Evolutionary conservation across 352 stramenopile genomes (phyloP), one percentile per base, ranked within the genome.

Genomic region (Phytophthora hybrid): DNA sequence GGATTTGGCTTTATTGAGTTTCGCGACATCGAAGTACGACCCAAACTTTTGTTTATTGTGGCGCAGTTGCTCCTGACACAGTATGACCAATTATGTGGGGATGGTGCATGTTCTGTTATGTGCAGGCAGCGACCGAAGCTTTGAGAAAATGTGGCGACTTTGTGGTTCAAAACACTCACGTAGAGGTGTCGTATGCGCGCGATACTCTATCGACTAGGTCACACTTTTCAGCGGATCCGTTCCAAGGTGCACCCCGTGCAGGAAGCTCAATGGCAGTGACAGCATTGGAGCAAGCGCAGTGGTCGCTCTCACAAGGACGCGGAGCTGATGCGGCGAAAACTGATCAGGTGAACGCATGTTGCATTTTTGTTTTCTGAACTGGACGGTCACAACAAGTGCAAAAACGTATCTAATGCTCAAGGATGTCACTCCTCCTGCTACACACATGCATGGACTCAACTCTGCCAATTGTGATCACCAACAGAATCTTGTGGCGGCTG

Each of bases 1-100:
- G 87, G 90, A 14, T 95, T 96, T 66, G 88, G 78, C 0, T 96
- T 96, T 46, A 73, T 95, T 21, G 90, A 96, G 64, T 95, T 95
- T 63, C 72, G 70, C 13, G 77, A 91, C 62, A 57, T 87, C 0
- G 80, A 93, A 76, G 90, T 95, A 81, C 21, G 77, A 54, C 26
- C 6, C 29, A 1, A 21, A 44, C 59, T 64, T 41, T n/a, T n/a
- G n/a, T n/a, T n/a, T n/a, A n/a, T n/a, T n/a, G 18, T n/a, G 6
- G 11, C 59, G 19, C 59, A 21, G n/a, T 11, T 26, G 7, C 14
- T 29, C 9, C 49, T 79, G 23, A 69, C 62, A 34, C 54, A 16
- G 18, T 3, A 31, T 51, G 41, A 46, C 39, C 60, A 32, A 41
- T 52, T 26, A 4, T 63, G 10, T 19, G 41, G 13, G 57, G 14